Evolutionary conservation across 345 rosid genomes (phyloP).

Genomic region (Mallotus nudiflorus): DNA sequence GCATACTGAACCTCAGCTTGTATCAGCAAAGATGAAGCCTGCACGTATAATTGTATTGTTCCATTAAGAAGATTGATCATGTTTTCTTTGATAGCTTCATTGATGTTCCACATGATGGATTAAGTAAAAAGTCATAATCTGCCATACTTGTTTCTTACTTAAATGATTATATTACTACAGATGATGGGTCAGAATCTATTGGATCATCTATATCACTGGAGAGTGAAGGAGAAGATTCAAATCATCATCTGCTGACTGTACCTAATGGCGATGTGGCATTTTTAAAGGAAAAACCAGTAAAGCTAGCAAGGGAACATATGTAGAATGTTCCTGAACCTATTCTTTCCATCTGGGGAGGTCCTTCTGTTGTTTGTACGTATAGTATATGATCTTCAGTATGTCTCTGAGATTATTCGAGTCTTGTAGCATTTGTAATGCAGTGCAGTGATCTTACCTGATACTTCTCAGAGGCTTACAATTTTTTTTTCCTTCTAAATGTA

Average conservation of each 20-base stretch:
- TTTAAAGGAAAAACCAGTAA: conserved; percentile 63
- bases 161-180: conserved; percentile 24
- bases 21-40: not conserved
- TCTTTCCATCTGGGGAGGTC: conserved; percentile 16
- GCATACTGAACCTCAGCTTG: not conserved
- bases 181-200: conserved; percentile 60
- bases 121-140: not conserved
- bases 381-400: conserved; percentile 12
- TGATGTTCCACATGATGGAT: not conserved
- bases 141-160: not conserved
- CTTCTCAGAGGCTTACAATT: conserved; percentile 11
- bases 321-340: conserved; percentile 20
- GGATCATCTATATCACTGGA: conserved; percentile 52
- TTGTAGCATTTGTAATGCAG: not conserved
- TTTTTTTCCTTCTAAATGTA: conserved; percentile 2
- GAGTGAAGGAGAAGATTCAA: conserved; percentile 68
- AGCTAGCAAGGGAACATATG: conserved; percentile 58
- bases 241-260: conserved; percentile 62
- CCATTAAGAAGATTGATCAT: not conserved
- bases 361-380: conserved; percentile 8
- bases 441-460: conserved; percentile 7
- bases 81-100: not conserved
- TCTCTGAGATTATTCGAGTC: conserved; percentile 8
- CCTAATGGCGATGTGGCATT: conserved; percentile 65
- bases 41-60: not conserved